Evolutionary conservation across 805 yeast genomes (phyloP).

Genomic region (Candida chilensis): DNA sequence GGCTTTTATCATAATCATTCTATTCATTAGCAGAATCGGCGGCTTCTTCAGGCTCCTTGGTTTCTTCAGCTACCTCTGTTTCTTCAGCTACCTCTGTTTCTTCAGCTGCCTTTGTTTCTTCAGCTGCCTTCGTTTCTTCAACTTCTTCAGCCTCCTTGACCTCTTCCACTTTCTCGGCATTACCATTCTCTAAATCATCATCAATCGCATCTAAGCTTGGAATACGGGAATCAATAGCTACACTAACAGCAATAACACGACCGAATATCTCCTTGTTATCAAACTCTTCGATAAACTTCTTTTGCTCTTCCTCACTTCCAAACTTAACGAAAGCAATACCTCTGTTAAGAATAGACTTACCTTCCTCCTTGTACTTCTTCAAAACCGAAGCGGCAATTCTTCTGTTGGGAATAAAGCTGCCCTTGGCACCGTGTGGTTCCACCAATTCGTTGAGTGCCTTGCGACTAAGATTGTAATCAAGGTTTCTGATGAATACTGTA

Average conservation of each 20-base stretch:
- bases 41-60: no score
- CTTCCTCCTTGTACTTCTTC: constrained; percentile 32
- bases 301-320: constrained; percentile 51
- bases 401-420: constrained; percentile 52
- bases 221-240: constrained; percentile 56
- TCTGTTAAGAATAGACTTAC: constrained; percentile 40
- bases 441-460: constrained; percentile 36
- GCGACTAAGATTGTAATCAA: constrained; percentile 40
- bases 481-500: constrained; percentile 54
- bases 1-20: no score
- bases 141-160: constrained; percentile 6
- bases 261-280: constrained; percentile 62
- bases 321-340: constrained; percentile 64
- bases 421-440: constrained; percentile 39
- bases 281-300: constrained; percentile 62
- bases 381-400: constrained; percentile 32
- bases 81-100: no score
- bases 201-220: constrained; percentile 6
- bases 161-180: constrained; percentile 16
- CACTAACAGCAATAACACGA: constrained; percentile 54
- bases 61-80: no score
- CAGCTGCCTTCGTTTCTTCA: constrained; percentile 3
- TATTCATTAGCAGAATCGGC: no score
- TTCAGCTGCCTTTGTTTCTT: no score
- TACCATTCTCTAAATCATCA: constrained; percentile 5